phyloP scores from a whole-genome alignment of 2,329 filamentous ascomycete species.

The Ophiostoma montium region DNA sequence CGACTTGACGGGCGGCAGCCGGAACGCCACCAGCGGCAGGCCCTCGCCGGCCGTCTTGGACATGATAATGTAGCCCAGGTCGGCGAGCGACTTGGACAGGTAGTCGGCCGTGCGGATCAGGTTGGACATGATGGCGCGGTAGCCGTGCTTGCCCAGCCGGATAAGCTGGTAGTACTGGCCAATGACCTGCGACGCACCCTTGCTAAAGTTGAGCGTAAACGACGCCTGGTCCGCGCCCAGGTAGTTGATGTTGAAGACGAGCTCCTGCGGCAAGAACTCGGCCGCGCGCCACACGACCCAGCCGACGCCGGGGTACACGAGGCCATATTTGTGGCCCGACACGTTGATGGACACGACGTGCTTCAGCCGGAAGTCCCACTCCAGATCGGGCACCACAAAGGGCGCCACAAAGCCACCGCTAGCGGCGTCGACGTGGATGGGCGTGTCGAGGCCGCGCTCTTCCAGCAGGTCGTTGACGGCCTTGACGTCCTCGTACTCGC shows the following conservation, averaged over 20 bases:
- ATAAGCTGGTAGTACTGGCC: conserved; percentile 97
- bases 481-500: conserved; percentile 90
- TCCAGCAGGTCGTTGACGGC: conserved; percentile 77
- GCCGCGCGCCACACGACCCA: conserved; percentile 84
- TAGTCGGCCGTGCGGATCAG: conserved; percentile 83
- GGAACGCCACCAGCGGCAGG: conserved; percentile 81
- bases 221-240: conserved; percentile 89
- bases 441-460: conserved; percentile 59
- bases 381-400: conserved; percentile 68
- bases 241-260: conserved; percentile 99
- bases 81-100: conserved; percentile 56
- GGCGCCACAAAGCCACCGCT: conserved; percentile 87
- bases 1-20: conserved; percentile 35
- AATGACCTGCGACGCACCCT: conserved; percentile 86
- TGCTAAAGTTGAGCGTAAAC: conserved; percentile 95
- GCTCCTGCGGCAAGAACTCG: conserved; percentile 73
- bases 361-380: conserved; percentile 85
- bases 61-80: conserved; percentile 77
- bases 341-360: conserved; percentile 90
- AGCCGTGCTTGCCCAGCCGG: conserved; percentile 82
- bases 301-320: conserved; percentile 80
- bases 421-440: conserved; percentile 89
- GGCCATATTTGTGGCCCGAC: conserved; percentile 71
- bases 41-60: conserved; percentile 64
- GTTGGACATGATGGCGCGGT: conserved; percentile 87